Base-by-base conservation (phyloP, 2,329 filamentous ascomycete species). In the Didymella segeticola region DNA sequence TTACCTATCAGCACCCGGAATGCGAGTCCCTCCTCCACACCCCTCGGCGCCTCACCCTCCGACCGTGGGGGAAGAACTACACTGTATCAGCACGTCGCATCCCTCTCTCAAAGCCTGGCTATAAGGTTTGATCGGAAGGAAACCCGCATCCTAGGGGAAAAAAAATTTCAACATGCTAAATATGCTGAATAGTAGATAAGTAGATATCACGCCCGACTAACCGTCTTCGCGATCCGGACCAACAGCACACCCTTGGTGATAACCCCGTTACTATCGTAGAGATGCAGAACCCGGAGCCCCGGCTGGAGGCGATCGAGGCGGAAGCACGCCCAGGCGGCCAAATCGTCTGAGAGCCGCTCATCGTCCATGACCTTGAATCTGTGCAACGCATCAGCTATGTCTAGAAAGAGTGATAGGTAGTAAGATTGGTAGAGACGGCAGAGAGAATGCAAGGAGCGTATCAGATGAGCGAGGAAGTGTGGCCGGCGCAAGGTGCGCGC, bases 281-380 rank as follows among this genome's bases (percentile, higher is more conserved):
- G 77, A 64, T 88, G 89, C 50, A 98, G 80, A 61, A 96, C 86
- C 10, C 92, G 82, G 63, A 90, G 89, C 1, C 95, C 93, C 27
- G 83, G 78, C 56, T 86, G 85, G 54, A 97, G 74, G 7, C 92
- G 83, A 75, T 97, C 92, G 19, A 98, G 83, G 31, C 92, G 83
- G 63, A 96, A 87, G 68, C 92, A 96, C 1, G 90, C 87, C 95
- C 95, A 98, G 2, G 89, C 91, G 10, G 91, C 88, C 51, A 96
- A 75, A 54, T 89, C 84, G 67, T 98, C 92, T 30, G 62, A 62
- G 4, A 88, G 86, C 61, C 93, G 84, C 73, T 93, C 89, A 63
- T 96, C 89, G 71, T 98, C 91, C 74, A 92, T 89, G 62, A 98
- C 82, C 65, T 96, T 91, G 79, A 98, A 90, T 62, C 85, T 87